Conservation (phyloP, 2,329 filamentous ascomycete species). For the Hypoxylon sp. region DNA sequence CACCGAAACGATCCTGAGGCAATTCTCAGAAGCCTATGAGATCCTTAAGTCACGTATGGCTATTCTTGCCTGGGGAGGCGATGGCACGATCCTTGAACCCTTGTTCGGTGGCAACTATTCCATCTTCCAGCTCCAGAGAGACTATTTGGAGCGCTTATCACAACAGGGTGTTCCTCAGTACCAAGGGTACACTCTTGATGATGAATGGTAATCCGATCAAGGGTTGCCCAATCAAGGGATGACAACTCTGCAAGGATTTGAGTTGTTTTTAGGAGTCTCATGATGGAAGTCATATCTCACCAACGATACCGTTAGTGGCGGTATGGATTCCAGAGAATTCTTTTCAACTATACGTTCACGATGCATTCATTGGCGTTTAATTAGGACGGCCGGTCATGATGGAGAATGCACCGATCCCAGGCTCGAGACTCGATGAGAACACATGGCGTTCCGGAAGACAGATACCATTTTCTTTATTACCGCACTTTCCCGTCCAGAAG, state of each 20-base stretch:
- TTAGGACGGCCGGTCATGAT: conserved; percentile 21
- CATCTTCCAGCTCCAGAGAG: conserved; percentile 78
- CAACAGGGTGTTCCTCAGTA: conserved; percentile 52
- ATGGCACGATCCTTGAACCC: conserved; percentile 75
- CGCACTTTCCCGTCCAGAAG: conserved; percentile 2
- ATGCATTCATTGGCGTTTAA: conserved; percentile 25
- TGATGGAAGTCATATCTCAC: neutral
- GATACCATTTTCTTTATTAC: conserved; percentile 46
- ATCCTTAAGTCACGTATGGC: conserved; percentile 71
- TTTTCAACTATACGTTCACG: conserved; percentile 8
- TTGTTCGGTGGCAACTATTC: conserved; percentile 85
- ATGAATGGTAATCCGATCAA: conserved; percentile 1
- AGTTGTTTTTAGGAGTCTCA: neutral
- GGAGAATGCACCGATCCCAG: conserved; percentile 27
- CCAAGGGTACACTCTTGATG: neutral
- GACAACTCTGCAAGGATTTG: neutral
- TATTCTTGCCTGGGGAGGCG: conserved; percentile 59
- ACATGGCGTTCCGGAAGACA: conserved; percentile 37
- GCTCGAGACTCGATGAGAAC: conserved; percentile 14
- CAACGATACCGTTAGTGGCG: conserved; percentile 1
- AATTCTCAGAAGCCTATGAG: conserved; percentile 76
- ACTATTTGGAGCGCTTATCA: conserved; percentile 70
- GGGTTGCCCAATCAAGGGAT: neutral
- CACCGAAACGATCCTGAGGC: conserved; percentile 74
- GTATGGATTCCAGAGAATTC: conserved; percentile 7